These are phyloP conservation scores for Penicillium sp. DNA, from an alignment of 2,329 filamentous ascomycete species.

Conservation along the genomic window DNA sequence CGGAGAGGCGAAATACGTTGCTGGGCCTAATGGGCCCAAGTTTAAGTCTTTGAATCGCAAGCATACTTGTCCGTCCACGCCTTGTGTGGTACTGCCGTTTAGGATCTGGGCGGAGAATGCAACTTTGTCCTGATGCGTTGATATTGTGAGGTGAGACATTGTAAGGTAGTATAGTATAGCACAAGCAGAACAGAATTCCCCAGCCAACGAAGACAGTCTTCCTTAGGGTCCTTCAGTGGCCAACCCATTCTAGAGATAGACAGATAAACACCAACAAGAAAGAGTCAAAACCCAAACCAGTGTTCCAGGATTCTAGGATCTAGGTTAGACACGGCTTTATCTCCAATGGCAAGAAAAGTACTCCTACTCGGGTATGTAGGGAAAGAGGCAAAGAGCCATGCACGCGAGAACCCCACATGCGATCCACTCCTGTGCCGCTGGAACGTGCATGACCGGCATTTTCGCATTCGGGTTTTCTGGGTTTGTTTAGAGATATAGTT, in stretches of 20 bases:
- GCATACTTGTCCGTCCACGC: conserved; percentile 53
- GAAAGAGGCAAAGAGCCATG: not conserved
- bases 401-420: not conserved
- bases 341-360: not conserved
- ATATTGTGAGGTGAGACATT: not conserved
- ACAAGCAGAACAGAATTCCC: not conserved
- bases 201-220: not conserved
- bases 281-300: not conserved
- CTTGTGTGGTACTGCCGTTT: conserved; percentile 45
- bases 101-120: conserved; percentile 18
- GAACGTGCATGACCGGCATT: not conserved
- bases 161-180: not conserved
- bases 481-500: not conserved
- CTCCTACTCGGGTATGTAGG: not conserved
- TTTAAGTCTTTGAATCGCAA: conserved; percentile 56
- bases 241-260: not conserved
- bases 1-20: conserved; percentile 53
- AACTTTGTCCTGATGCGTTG: not conserved
- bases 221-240: too few relatives aligned
- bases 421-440: not conserved
- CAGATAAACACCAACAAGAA: not conserved
- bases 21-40: conserved; percentile 58
- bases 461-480: not conserved
- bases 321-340: not conserved
- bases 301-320: not conserved